phyloP scores from a whole-genome alignment of 768 basidiomycete genomes.

The Lyophyllum shimeji region DNA sequence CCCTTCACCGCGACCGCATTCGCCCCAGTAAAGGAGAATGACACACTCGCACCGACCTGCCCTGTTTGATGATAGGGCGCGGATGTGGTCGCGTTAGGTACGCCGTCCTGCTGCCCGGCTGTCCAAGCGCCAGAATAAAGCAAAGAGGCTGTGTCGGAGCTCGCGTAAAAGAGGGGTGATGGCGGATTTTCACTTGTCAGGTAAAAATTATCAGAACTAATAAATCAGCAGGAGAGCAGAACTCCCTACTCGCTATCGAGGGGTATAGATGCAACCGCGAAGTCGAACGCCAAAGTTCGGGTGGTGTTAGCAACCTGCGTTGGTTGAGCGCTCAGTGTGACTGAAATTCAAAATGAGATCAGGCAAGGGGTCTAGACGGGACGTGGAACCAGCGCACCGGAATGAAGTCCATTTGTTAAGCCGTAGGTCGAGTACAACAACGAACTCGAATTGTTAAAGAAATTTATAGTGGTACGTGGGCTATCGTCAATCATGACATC shows the following conservation, averaged over 20 bases:
- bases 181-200: conserved; percentile 14
- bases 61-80: conserved; percentile 15
- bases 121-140: conserved; percentile 15
- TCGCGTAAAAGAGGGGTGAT: conserved; percentile 16
- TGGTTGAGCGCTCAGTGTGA: conserved; percentile 15
- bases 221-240: not conserved
- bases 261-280: conserved; percentile 10
- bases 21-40: conserved; percentile 18
- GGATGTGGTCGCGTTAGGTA: conserved; percentile 17
- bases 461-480: conserved; percentile 1
- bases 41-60: conserved; percentile 13
- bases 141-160: conserved; percentile 11
- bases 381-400: not conserved
- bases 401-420: conserved; percentile 12
- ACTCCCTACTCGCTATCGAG: conserved; percentile 11
- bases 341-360: conserved; percentile 2
- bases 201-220: not conserved
- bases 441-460: not conserved
- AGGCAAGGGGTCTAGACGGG: not conserved
- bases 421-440: conserved; percentile 14
- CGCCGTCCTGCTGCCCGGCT: conserved; percentile 7
- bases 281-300: conserved; percentile 11
- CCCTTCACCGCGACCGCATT: conserved; percentile 17
- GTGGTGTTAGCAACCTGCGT: conserved; percentile 3
- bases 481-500: conserved; percentile 16